Base-by-base conservation (phyloP, 2,329 filamentous ascomycete genomes). In the Fusarium guadeloupense region DNA sequence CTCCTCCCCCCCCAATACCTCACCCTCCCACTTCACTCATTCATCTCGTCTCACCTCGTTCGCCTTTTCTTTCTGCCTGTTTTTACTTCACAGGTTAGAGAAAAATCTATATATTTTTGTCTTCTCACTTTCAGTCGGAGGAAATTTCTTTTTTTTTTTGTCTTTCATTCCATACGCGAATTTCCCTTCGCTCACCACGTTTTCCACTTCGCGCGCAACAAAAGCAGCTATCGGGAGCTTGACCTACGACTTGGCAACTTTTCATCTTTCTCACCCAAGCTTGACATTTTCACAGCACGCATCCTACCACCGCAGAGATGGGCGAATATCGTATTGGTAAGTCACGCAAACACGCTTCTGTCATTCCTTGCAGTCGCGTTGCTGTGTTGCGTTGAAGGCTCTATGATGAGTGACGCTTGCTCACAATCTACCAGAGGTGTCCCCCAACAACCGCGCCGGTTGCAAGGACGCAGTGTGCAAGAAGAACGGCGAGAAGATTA, bases 381-480 rank as follows among this genome's bases (percentile, higher is more conserved):
- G 23, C 34, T 37, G 9, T 38, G 20, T 19, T 34, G 10, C 30
- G 4, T 30, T 33, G 9, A 26, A 39, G 44, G 39, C 49, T 54
- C 31, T 50, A 49, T 31, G 33, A 37, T 30, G 45, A 46, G 23
- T 38, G 40, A 54, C 40, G 54, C 33, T 64, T 46, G 26, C 56
- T 66, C 35, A 67, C 49, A 26, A 26, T 41, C 16, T 21, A 25
- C n/a, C 70, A 96, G 93, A 96, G 75, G 67, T 89, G 26, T 85
- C 90, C n/a, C 77, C 81, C 39, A 89, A 84, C 72, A 85, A 83
- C 69, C 89, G 93, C 54, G 91, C 93, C 47, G 85, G 80, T 44
- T 98, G 93, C 79, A 83, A 88, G 61, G 88, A 88, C 71, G 81
- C 79, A 6, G 81, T 87, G 61, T 97, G 94, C 82, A 93, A 93